These are phyloP conservation scores for Hygrophorus pudorinus DNA, from an alignment of 768 basidiomycete species.

Conservation along the genomic window DNA sequence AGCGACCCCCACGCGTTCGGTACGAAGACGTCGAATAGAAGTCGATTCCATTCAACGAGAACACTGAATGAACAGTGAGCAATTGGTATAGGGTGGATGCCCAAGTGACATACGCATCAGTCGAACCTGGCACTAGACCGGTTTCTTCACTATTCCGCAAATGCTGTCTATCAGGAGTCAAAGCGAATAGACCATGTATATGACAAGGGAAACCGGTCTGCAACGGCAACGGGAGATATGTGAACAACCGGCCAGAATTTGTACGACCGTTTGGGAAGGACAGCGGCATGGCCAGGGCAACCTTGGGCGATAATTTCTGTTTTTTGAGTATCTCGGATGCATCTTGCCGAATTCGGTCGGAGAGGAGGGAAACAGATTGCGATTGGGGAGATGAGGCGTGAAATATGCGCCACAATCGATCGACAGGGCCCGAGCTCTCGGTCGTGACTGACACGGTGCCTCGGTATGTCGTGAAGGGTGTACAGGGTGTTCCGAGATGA, in stretches of 20 bases:
- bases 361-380: slow-evolving; percentile 18
- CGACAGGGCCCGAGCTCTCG: slow-evolving; percentile 6
- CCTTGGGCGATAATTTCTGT: slow-evolving; percentile 31
- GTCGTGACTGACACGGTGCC: slow-evolving; percentile 11
- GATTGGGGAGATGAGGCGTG: slow-evolving; percentile 18
- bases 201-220: slow-evolving; percentile 34
- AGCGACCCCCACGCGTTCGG: slow-evolving; percentile 32
- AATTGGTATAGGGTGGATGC: background rate
- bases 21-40: slow-evolving; percentile 35
- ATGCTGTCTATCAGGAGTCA: slow-evolving; percentile 35
- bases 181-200: slow-evolving; percentile 36
- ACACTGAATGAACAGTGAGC: slow-evolving; percentile 20
- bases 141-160: slow-evolving; percentile 25
- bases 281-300: slow-evolving; percentile 27
- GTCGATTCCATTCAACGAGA: slow-evolving; percentile 36
- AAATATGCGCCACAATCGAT: slow-evolving; percentile 20
- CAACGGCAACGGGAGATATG: slow-evolving; percentile 38
- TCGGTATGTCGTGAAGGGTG: slow-evolving; percentile 4
- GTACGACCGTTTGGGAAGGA: slow-evolving; percentile 7
- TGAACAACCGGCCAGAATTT: slow-evolving; percentile 34
- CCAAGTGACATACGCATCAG: slow-evolving; percentile 28
- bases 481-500: background rate
- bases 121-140: slow-evolving; percentile 28
- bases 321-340: slow-evolving; percentile 17
- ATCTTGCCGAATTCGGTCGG: slow-evolving; percentile 17